Base-by-base conservation (phyloP, 2,329 filamentous ascomycete genomes). In the Fusarium protoensiforme region DNA sequence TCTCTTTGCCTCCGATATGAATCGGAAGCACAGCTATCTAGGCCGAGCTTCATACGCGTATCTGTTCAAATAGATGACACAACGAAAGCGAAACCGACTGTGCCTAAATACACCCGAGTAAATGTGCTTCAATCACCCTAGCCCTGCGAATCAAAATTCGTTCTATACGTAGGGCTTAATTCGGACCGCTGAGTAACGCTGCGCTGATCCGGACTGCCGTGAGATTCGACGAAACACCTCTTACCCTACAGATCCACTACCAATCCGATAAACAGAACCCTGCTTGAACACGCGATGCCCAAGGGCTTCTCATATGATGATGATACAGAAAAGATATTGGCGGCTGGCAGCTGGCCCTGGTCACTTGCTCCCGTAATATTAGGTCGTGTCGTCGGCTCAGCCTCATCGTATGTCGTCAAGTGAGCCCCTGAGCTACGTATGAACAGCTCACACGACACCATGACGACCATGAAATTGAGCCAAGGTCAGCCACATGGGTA, bases 161-260 rank as follows among this genome's bases (percentile, higher is more conserved):
- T 51, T 29, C 41, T 36, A 56, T 35, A 36, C 27, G 20, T 27
- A 36, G 20, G 31, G 33, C 53, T 35, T 36, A 33, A 31, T 8
- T 41, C 36, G 24, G 29, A 5, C 29, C 20, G 24, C 27, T 11
- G 38, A 46, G 36, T 22, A 33, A 24, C 22, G 24, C 20, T 60
- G 38, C 14, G 56, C 36, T 27, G 24, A 16, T 41, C 38, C 35
- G 24, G 56, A 36, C 35, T 24, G 57, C 29, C 60, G 43, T 56
- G 27, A 58, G 68, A 35, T 46, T 69, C 20, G 38, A 54, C 27
- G 38, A 27, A 41, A 39, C 22, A 22, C 22, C 14, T 5, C 3
- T 43, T 75, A 72, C 67, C 72, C 72, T 72, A 57, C 24, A 70
- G 38, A 59, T 18, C 36, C 9, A 18, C 13, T 58, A 61, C 62